A percentile compares a stretch with the other conserved stretches of the same genome.
These are phyloP conservation scores for Phytophthora sp. DNA, from an alignment of 352 stramenopile genomes.

Conservation along the genomic window DNA sequence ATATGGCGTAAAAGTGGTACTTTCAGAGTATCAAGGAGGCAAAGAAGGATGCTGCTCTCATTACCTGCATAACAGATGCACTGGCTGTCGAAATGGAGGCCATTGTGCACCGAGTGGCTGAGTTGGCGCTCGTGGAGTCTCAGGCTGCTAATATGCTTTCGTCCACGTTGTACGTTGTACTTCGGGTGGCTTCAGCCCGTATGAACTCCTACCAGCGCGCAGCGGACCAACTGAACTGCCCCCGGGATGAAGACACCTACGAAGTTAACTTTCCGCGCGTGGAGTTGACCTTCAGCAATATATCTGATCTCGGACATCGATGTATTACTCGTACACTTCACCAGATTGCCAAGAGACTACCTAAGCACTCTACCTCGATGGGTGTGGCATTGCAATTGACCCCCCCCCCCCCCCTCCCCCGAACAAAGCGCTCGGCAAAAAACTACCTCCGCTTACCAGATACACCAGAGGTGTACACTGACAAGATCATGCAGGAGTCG, in stretches of 20 bases:
- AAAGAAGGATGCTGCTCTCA: not conserved
- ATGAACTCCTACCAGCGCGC: conserved; percentile 2
- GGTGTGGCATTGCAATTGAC: not conserved
- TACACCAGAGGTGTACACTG: not conserved
- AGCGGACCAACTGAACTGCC: not conserved
- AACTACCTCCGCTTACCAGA: not conserved
- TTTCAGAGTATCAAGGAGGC: not conserved
- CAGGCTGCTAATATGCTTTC: not conserved
- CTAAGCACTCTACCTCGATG: not conserved
- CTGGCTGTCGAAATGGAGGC: conserved; percentile 2
- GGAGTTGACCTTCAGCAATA: not conserved
- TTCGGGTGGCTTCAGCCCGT: not conserved
- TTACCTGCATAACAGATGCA: not conserved
- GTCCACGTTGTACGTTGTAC: conserved; percentile 4
- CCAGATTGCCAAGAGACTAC: not conserved
- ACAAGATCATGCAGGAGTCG: not conserved
- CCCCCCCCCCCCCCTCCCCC: no score
- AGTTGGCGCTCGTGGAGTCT: conserved; percentile 4
- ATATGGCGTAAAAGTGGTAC: not conserved
- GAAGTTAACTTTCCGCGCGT: not conserved
- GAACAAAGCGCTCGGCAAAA: conserved; percentile 1
- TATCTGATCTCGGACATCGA: not conserved
- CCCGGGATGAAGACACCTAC: not conserved
- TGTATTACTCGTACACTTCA: not conserved
- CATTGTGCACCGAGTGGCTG: not conserved